phyloP scores from a whole-genome alignment of 2,329 filamentous ascomycete genomes.

The Diaporthe capsici region DNA sequence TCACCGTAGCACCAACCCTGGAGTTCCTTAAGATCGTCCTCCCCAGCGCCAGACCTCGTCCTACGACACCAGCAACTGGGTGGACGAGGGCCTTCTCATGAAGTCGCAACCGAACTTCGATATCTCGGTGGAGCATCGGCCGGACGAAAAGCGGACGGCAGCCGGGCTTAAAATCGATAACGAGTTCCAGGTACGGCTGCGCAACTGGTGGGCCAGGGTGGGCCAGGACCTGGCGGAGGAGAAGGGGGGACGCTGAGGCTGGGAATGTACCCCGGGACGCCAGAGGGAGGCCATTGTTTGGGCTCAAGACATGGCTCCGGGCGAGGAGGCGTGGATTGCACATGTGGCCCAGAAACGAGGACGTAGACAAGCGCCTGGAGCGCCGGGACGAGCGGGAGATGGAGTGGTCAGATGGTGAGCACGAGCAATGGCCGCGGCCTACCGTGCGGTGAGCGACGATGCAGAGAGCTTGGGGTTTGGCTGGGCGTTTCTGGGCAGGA shows the following conservation, averaged over 20 bases:
- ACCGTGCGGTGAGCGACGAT: neutral
- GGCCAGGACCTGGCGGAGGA: constrained; percentile 37
- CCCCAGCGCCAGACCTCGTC: constrained; percentile 59
- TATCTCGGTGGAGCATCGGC: constrained; percentile 66
- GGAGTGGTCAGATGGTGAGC: neutral
- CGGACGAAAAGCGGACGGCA: constrained; percentile 71
- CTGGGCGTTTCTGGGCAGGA: neutral
- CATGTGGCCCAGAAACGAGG: constrained; percentile 47
- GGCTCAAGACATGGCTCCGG: constrained; percentile 50
- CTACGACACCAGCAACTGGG: constrained; percentile 61
- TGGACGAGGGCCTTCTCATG: constrained; percentile 66
- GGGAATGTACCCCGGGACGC: constrained; percentile 52
- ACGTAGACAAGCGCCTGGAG: constrained; percentile 44
- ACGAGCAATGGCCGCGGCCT: neutral
- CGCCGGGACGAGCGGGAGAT: neutral
- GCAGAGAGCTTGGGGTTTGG: constrained; percentile 9
- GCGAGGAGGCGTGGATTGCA: constrained; percentile 53
- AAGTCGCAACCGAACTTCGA: constrained; percentile 57
- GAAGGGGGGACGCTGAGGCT: constrained; percentile 54
- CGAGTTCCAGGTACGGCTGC: constrained; percentile 66
- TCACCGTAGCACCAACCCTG: constrained; percentile 74
- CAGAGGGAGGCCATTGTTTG: constrained; percentile 54
- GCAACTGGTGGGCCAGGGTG: constrained; percentile 56
- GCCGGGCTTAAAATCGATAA: constrained; percentile 70
- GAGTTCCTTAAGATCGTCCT: constrained; percentile 72